Base-by-base conservation (phyloP, 768 basidiomycete genomes). In the Psilocybe cubensis region DNA sequence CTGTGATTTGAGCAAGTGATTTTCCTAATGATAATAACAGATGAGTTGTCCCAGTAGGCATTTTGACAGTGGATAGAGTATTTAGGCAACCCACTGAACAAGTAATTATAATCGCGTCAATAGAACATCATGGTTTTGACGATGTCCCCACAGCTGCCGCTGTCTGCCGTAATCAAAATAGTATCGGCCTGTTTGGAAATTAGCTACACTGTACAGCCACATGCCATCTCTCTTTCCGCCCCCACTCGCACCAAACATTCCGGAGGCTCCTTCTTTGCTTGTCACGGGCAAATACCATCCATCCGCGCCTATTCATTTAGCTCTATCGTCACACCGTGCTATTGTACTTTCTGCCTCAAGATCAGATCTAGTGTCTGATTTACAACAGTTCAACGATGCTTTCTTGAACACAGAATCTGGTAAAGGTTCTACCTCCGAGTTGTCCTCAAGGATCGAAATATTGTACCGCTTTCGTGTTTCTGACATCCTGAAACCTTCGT, bases 281-380 rank as follows among this genome's bases (percentile, higher is more conserved):
- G 71, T 92, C 28, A 76, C 81, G 23, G 91, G 91, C 0, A 57
- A 74, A 0, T 88, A 85, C 66, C 85, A 83, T 49, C 70, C 87
- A 18, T 87, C 91, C 3, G 86, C 89, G 4, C 89, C 89, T 3
- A 73, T 93, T 46, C 85, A 89, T 60, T 75, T 92, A 31, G 79
- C 82, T 35, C 69, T 89, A 25, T 88, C 89, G 0, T 73, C 77
- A 58, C 63, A 60, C 17, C 68, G 71, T 43, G 71, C 76, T 0
- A 53, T 91, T 18, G 66, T 90, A 49, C 63, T 91, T 25, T 74
- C 84, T 18, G 81, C 87, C 0, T 84, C 82, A 8, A 82, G 81
- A 44, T 57, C 73, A n/a, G 60, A 65, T 12, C 71, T 88, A 55
- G 65, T 72, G 10, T 54, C 70, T 0, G 70, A 76, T 20, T 72